Base-by-base conservation (phyloP, 108 stramenopile species). In the Licmophora abbreviata region DNA sequence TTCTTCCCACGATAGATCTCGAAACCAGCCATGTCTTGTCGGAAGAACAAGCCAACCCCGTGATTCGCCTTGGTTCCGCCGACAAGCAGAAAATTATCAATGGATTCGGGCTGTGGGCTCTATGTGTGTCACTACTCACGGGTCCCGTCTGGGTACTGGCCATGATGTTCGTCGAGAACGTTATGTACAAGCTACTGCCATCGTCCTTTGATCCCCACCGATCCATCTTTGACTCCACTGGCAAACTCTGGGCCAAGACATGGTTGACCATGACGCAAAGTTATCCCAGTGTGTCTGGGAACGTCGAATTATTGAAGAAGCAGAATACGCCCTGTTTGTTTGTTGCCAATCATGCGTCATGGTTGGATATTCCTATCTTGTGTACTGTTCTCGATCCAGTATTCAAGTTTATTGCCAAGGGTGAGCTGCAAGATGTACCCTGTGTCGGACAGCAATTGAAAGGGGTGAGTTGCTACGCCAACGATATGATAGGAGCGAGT, bases 391-490 rank as follows among this genome's bases (percentile, higher is more conserved):
- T 88, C 28, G 76, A 84, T 54, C 81, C 77, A 1, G 79, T 81
- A 10, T 88, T 88, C 53, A 88, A 88, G 59, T 88, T 88, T 41
- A 84, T 88, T 54, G 77, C 86, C 44, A 88, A 88, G 48, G 86
- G 72, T 57, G 75, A 75, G 25, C 51, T 88, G 37, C 36, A 29
- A 35, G 71, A 68, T 14, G 69, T 84, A 28, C 86, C 86, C 1
- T 81, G 81, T 15, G 81, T 88, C 44, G 86, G 86, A 6, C 59
- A 63, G 22, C 86, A 88, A 54, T 52, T 88, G 21, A 60, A 55
- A 24, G 81, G 81, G 70, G 83, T 85, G 64, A 77, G 83, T 77
- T 29, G 23, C 29, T 35, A 11, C 34, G 34, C 9, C 34, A 35
- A 35, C 34, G n/a, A n/a, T n/a, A n/a, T n/a, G n/a, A n/a, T n/a